Evolutionary conservation across 140 eudicot genomes (phyloP), one percentile per base, ranked within the genome.

Genomic region (Anethum foeniculum): DNA sequence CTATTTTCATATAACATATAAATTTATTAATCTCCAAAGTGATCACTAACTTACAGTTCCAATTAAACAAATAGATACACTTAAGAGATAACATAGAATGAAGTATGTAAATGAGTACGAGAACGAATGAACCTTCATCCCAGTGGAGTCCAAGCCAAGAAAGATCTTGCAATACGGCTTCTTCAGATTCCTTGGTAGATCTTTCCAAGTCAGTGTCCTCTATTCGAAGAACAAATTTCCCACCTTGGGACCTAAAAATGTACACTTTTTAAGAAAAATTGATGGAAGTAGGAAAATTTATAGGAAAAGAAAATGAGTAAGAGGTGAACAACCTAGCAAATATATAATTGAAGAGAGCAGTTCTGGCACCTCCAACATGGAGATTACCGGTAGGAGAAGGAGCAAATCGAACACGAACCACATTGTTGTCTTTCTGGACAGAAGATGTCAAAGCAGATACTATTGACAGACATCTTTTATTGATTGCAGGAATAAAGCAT

Each of bases 331-430:
- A 88, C 95, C 94, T 92, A 38, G 98, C 95, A 68, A 86, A 92
- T 75, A 94, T 82, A 82, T 90, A 94, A 75, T 91, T 91, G 85
- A 86, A 93, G 30, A 93, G 93, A 43, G 98, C 98, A 48, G 98
- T 93, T 65, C 98, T 84, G 75, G 96, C 96, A 58, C 98, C 96
- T 18, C 98, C 98, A 15, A 94, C 97, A 80, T 94, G 98, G 69
- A 94, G 97, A 71, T 94, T 83, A 60, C 98, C 97, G 62, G 98
- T 94, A 16, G 98, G 98, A 12, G 97, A 92, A 46, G 98, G 98
- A 27, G 98, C 97, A 65, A 94, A 94, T 5, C 98, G 98, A 27
- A 94, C 98, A 16, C 98, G 94, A 65, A 94, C 79, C 14, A 27
- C 62, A 5, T 47, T 67, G 43, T 30, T 89, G 16, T 82, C 64